Evolutionary conservation across 192 early-diverging fungal genomes (phyloP).

Genomic region (Powellomyces hirtus): DNA sequence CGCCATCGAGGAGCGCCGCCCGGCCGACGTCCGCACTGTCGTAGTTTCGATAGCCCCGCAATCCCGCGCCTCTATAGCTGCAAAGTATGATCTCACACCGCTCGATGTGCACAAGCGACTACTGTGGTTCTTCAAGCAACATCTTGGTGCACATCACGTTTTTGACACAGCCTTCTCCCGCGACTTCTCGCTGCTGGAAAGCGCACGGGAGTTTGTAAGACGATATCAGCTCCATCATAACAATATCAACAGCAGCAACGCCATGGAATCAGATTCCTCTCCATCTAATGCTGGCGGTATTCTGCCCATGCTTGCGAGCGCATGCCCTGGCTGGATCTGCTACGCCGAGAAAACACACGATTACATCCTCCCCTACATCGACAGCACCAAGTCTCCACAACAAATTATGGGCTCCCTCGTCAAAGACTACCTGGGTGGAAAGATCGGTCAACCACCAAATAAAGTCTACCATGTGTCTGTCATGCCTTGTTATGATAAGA

Average conservation of each 20-base stretch:
- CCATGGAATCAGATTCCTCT: no score
- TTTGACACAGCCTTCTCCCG: constrained; percentile 89
- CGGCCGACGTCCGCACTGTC: constrained; percentile 45
- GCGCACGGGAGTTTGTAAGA: constrained; percentile 85
- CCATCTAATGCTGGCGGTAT: neutral
- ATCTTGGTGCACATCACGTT: constrained; percentile 78
- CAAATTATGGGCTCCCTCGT: constrained; percentile 94
- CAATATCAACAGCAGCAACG: constrained; percentile 8
- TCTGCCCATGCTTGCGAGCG: constrained; percentile 53
- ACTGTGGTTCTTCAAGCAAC: constrained; percentile 68
- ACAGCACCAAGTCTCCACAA: constrained; percentile 92
- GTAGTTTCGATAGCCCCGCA: constrained; percentile 92
- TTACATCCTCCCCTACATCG: constrained; percentile 83
- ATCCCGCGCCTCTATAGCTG: constrained; percentile 82
- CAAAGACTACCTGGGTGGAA: constrained; percentile 76
- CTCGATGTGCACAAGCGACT: constrained; percentile 69
- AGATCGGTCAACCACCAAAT: constrained; percentile 61
- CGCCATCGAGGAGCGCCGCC: constrained; percentile 25
- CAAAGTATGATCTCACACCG: constrained; percentile 73
- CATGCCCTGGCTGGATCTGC: constrained; percentile 90
- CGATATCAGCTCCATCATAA: constrained; percentile 46
- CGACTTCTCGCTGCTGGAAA: constrained; percentile 82
- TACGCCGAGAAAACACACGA: constrained; percentile 98
- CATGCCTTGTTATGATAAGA: constrained; percentile 99
- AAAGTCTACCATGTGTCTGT: constrained; percentile 89